These are phyloP conservation scores for Primulina tabacum DNA, from an alignment of 257 asterid genomes.

Conservation along the genomic window DNA sequence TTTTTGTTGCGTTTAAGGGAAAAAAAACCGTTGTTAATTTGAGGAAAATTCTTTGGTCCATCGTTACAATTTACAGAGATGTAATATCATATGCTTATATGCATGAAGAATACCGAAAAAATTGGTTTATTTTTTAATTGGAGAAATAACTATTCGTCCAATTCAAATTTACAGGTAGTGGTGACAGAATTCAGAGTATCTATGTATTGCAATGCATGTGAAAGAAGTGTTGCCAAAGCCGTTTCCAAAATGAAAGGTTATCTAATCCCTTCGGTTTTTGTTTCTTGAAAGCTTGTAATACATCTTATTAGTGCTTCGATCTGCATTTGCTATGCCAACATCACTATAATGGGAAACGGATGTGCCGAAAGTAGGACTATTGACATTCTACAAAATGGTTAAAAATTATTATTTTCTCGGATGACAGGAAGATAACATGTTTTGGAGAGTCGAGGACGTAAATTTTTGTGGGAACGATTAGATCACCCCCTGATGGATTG, in stretches of 20 bases:
- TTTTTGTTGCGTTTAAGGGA: no score
- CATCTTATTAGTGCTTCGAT: not conserved
- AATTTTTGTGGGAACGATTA: no score
- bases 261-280: not conserved
- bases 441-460: no score
- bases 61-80: not conserved
- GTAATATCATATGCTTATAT: not conserved
- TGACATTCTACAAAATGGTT: no score
- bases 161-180: conserved; percentile 38
- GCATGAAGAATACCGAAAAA: not conserved
- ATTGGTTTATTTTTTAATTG: not conserved
- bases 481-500: no score
- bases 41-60: no score
- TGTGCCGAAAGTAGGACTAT: no score
- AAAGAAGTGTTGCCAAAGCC: conserved; percentile 63
- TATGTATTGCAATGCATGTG: conserved; percentile 91
- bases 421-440: no score
- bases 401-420: no score
- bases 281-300: not conserved
- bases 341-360: not conserved
- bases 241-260: conserved; percentile 73
- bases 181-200: conserved; percentile 56
- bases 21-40: no score
- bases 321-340: not conserved
- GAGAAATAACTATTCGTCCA: conserved; percentile 1